Evolutionary conservation across 495 filamentous ascomycete species (phyloP).

Genomic region (Lasiosphaeria miniovina): DNA sequence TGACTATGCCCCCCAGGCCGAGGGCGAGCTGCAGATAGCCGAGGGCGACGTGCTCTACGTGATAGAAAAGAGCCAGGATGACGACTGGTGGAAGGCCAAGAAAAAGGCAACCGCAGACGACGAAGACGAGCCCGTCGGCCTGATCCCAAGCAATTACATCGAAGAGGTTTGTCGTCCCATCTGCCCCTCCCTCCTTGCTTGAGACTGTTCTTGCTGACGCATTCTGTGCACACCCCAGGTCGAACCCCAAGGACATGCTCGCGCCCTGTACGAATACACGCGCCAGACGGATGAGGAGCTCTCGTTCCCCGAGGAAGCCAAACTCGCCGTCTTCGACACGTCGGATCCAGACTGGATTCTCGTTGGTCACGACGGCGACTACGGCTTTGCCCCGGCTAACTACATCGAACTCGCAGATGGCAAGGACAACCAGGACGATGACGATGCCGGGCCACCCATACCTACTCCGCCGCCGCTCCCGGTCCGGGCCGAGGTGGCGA

Average conservation of each 20-base stretch:
- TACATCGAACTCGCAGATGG: conserved; percentile 72
- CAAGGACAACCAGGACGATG: conserved; percentile 25
- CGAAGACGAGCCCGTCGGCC: conserved; percentile 88
- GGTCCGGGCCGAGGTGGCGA: conserved; percentile 26
- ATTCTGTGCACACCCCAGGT: conserved; percentile 47
- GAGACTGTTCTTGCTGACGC: not conserved
- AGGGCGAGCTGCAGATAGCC: conserved; percentile 79
- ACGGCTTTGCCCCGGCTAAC: conserved; percentile 94
- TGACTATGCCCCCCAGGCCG: conserved; percentile 87
- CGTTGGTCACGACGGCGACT: conserved; percentile 79
- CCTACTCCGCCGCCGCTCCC: conserved; percentile 33
- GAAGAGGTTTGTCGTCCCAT: conserved; percentile 70
- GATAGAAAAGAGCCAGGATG: conserved; percentile 82
- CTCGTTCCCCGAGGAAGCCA: conserved; percentile 87
- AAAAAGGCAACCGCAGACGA: conserved; percentile 90
- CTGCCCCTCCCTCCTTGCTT: not conserved
- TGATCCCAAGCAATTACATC: conserved; percentile 95
- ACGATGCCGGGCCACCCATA: conserved; percentile 18
- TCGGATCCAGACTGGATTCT: conserved; percentile 96
- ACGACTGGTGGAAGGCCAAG: conserved; percentile 98
- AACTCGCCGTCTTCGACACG: conserved; percentile 80
- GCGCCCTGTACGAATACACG: conserved; percentile 92
- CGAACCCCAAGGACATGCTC: conserved; percentile 68
- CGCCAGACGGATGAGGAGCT: conserved; percentile 97
- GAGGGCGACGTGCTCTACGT: conserved; percentile 93